Evolutionary conservation across 306 rosid species (phyloP).

Genomic region (Trifolium fragiferum): DNA sequence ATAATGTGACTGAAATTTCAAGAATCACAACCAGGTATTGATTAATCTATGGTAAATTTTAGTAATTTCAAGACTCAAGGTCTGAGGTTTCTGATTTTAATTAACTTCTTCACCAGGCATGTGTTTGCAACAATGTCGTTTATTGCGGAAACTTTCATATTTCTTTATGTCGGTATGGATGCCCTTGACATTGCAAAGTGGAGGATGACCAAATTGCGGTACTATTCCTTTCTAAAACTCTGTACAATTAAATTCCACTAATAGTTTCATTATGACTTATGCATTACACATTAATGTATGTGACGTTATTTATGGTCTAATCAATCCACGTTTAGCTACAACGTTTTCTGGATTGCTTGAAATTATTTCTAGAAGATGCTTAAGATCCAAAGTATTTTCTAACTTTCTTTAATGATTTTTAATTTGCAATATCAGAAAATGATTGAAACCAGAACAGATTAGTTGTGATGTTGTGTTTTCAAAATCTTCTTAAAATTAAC

Average conservation of each 20-base stretch:
- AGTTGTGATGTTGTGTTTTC: not conserved
- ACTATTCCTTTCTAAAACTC: slow-evolving; percentile 27
- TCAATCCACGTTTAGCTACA: too few relatives aligned
- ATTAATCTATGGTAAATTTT: slow-evolving; percentile 18
- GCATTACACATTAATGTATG: too few relatives aligned
- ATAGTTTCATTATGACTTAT: too few relatives aligned
- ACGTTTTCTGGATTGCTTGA: too few relatives aligned
- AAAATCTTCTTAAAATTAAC: slow-evolving; percentile 23
- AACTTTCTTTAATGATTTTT: too few relatives aligned
- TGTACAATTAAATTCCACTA: not conserved
- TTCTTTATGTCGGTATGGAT: slow-evolving; percentile 95
- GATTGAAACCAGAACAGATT: too few relatives aligned
- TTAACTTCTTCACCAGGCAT: slow-evolving; percentile 60
- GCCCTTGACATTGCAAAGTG: slow-evolving; percentile 92
- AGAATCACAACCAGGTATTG: slow-evolving; percentile 80
- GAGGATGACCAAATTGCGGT: slow-evolving; percentile 80
- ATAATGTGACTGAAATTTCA: slow-evolving; percentile 73
- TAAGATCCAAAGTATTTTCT: not conserved
- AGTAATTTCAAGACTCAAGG: slow-evolving; percentile 8
- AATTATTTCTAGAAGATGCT: too few relatives aligned
- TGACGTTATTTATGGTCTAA: too few relatives aligned
- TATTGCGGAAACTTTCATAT: slow-evolving; percentile 87
- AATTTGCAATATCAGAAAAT: too few relatives aligned
- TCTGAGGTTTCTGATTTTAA: slow-evolving; percentile 26
- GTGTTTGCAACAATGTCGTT: slow-evolving; percentile 88